Conservation (phyloP, 805 yeast genomes). For the Candida sanyiensis region DNA sequence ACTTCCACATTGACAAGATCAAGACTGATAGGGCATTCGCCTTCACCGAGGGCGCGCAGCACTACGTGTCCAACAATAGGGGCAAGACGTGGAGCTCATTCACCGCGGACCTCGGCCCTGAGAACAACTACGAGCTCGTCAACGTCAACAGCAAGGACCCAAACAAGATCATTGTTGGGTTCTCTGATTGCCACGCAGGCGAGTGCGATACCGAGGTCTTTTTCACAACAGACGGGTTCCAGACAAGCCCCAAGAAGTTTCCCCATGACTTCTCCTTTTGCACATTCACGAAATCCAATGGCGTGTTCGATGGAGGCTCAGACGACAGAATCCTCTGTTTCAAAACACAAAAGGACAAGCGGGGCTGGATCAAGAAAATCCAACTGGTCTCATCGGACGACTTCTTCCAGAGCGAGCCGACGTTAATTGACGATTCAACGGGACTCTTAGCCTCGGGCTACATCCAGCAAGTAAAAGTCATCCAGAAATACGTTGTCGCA, state of each 20-base stretch:
- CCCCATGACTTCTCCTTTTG: constrained; percentile 28
- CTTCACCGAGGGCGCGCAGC: constrained; percentile 28
- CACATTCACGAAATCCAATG: constrained; percentile 26
- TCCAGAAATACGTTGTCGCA: constrained; percentile 32
- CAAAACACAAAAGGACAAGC: constrained; percentile 33
- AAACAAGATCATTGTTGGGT: constrained; percentile 34
- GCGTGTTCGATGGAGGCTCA: constrained; percentile 22
- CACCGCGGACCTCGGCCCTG: constrained; percentile 23
- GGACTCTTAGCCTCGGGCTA: constrained; percentile 27
- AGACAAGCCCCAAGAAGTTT: constrained; percentile 26
- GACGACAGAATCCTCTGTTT: constrained; percentile 37
- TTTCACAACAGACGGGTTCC: constrained; percentile 44
- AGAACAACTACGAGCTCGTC: constrained; percentile 20
- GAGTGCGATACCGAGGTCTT: constrained; percentile 33
- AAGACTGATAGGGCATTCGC: constrained; percentile 37
- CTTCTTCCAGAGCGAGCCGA: constrained; percentile 34
- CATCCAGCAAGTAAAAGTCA: constrained; percentile 28
- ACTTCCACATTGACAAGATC: constrained; percentile 29
- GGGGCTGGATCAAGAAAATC: constrained; percentile 30
- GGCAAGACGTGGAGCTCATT: constrained; percentile 39
- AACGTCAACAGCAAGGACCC: constrained; percentile 35
- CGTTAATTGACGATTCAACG: constrained; percentile 28
- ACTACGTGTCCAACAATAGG: constrained; percentile 34
- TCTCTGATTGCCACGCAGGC: constrained; percentile 19
- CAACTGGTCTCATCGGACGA: constrained; percentile 34